These are phyloP conservation scores for Nitzschia palea DNA, from an alignment of 108 stramenopile species.

Conservation along the genomic window DNA sequence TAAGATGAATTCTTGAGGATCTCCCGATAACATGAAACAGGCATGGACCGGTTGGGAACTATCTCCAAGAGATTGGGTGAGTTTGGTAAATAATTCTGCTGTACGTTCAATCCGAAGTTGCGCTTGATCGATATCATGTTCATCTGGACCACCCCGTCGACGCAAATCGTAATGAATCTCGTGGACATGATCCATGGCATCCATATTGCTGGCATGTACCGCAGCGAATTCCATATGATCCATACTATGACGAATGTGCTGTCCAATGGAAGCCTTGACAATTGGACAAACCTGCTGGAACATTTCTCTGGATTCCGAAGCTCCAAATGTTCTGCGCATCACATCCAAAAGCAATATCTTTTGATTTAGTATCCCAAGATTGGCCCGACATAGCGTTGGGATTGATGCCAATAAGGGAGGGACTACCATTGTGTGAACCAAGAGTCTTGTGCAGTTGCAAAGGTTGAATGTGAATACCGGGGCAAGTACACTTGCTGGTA, in stretches of 20 bases:
- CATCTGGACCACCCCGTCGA: slow-evolving; percentile 69
- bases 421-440: neutral
- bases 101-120: slow-evolving; percentile 46
- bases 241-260: slow-evolving; percentile 91
- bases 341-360: slow-evolving; percentile 66
- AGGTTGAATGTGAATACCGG: too few species aligned
- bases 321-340: slow-evolving; percentile 50
- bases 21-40: slow-evolving; percentile 75
- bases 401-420: neutral
- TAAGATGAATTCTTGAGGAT: slow-evolving; percentile 56
- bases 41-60: slow-evolving; percentile 43
- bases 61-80: neutral
- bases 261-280: slow-evolving; percentile 80
- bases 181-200: neutral
- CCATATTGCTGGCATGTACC: slow-evolving; percentile 21
- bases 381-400: slow-evolving; percentile 36
- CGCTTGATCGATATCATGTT: slow-evolving; percentile 63
- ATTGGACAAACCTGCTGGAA: slow-evolving; percentile 64
- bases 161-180: slow-evolving; percentile 76
- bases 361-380: slow-evolving; percentile 69
- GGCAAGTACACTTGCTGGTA: too few species aligned
- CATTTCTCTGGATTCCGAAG: slow-evolving; percentile 35
- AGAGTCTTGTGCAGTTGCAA: too few species aligned
- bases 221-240: slow-evolving; percentile 82
- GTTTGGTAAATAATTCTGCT: neutral